Base-by-base conservation (phyloP, 164 flowering plant species). In the Stephania japonica region DNA sequence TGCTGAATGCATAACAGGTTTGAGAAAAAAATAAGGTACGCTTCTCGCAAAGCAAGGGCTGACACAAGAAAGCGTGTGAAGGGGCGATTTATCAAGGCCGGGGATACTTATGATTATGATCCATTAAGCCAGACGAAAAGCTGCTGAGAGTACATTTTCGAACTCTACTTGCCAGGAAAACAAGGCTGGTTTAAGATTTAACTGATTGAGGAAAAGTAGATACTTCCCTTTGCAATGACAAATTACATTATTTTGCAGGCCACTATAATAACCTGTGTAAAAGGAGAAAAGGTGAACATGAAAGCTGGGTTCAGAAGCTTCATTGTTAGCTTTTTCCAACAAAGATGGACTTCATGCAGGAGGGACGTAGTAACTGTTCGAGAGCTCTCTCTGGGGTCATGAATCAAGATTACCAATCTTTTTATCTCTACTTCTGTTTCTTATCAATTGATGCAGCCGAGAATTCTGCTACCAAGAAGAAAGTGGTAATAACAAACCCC, bases 41-140 rank as follows among this genome's bases (percentile, higher is more conserved):
- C 83, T 27, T 85, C 91, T 71, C 88, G 91, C 68, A 88, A 88
- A 78, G 88, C 84, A 43, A 83, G 91, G 73, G 91, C 91, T 47
- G 91, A 88, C 74, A 81, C 82, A 10, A 86, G 91, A 70, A 88
- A 74, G 78, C 88, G 89, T 67, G 91, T 83, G 69, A 88, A 86
- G 78, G 91, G 91, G 18, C 83, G 89, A 9, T 88, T 88, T 77
- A 84, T 88, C 41, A 88, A 88, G 85, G 84, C 87, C 44, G 88
- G 91, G 42, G 89, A 88, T 41, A 82, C 80, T 23, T 86, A 85
- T 74, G 91, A 88, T 67, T 88, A 86, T 64, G 91, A 86, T 56
- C 91, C 91, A 16, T 23, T 82, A 75, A 74, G 76, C 80, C 78
- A 76, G 66, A 79, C 83, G 41, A 78, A 80, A 72, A 84, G 88